Percentiles rank a stretch among this genome's conserved stretches.
phyloP scores from a whole-genome alignment of 495 filamentous ascomycete species.

The Xeromyces bisporus region DNA sequence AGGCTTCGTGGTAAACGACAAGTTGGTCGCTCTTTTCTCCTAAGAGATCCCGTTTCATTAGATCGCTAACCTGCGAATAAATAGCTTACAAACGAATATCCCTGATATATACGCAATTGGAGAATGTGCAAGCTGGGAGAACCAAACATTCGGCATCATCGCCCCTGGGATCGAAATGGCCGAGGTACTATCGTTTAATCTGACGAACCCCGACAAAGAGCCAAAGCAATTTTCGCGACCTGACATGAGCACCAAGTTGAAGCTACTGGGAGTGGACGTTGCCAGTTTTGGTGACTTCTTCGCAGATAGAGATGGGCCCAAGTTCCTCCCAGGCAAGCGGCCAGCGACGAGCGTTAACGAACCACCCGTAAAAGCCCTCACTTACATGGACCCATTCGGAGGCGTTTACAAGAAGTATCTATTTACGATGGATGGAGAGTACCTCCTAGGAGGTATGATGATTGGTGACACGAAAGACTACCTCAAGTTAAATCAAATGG shows the following conservation, averaged over 20 bases:
- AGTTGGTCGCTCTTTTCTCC: slow-evolving; percentile 11
- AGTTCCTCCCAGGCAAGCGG: slow-evolving; percentile 44
- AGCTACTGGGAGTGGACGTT: slow-evolving; percentile 85
- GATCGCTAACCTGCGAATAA: background rate
- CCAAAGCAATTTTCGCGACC: slow-evolving; percentile 63
- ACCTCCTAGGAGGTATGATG: slow-evolving; percentile 93
- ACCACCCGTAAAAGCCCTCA: slow-evolving; percentile 63
- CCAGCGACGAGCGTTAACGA: slow-evolving; percentile 19
- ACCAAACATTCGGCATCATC: slow-evolving; percentile 84
- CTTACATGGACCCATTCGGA: slow-evolving; percentile 84
- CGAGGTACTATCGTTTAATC: slow-evolving; percentile 85
- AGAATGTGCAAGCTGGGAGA: slow-evolving; percentile 90
- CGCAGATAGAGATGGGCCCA: slow-evolving; percentile 76
- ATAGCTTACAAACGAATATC: slow-evolving; percentile 51
- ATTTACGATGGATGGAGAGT: slow-evolving; percentile 85
- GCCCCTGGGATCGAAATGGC: slow-evolving; percentile 95
- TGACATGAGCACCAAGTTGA: slow-evolving; percentile 86
- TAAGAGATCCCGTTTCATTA: background rate
- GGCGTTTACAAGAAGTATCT: slow-evolving; percentile 96
- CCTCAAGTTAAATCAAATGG: slow-evolving; percentile 85
- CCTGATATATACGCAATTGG: slow-evolving; percentile 78
- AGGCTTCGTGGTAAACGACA: slow-evolving; percentile 58
- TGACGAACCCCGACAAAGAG: slow-evolving; percentile 66
- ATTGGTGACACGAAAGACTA: slow-evolving; percentile 93
- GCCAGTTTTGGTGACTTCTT: slow-evolving; percentile 96